Conservation (phyloP, 208 protist species). For the Jaenimonas drosophilae region DNA sequence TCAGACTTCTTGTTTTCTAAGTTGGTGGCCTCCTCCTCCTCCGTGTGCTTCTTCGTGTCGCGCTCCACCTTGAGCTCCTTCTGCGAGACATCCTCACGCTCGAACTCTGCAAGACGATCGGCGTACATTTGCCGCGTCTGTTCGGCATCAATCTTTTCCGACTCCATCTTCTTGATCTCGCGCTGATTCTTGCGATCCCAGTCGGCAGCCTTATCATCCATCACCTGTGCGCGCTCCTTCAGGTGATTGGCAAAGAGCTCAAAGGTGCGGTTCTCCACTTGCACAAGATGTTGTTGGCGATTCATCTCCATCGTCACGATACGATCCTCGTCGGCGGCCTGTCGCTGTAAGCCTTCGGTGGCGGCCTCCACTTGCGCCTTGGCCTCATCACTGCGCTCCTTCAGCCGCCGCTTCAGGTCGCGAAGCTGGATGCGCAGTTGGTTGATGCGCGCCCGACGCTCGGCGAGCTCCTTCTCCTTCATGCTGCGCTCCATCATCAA, state of each 20-base stretch:
- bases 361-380: conserved; percentile 48
- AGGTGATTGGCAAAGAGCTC: conserved; percentile 60
- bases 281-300: conserved; percentile 19
- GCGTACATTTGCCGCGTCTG: conserved; percentile 65
- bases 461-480: conserved; percentile 73
- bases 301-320: conserved; percentile 25
- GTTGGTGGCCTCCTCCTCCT: conserved; percentile 17
- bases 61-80: conserved; percentile 39
- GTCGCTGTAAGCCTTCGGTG: conserved; percentile 54
- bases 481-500: conserved; percentile 55
- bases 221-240: conserved; percentile 44
- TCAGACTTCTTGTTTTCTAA: conserved; percentile 27
- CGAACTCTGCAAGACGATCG: conserved; percentile 49
- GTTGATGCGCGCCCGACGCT: conserved; percentile 46
- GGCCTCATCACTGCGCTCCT: conserved; percentile 65
- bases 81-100: conserved; percentile 39
- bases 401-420: conserved; percentile 41
- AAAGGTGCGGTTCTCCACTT: conserved; percentile 39
- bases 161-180: conserved; percentile 68
- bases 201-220: conserved; percentile 52
- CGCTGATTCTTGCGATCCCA: conserved; percentile 76
- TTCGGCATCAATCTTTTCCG: conserved; percentile 71
- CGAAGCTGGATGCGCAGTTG: conserved; percentile 59
- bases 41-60: conserved; percentile 16
- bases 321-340: conserved; percentile 30